Evolutionary conservation across 495 filamentous ascomycete genomes (phyloP), one percentile per base, ranked within the genome.

Genomic region (Xylona heveae): DNA sequence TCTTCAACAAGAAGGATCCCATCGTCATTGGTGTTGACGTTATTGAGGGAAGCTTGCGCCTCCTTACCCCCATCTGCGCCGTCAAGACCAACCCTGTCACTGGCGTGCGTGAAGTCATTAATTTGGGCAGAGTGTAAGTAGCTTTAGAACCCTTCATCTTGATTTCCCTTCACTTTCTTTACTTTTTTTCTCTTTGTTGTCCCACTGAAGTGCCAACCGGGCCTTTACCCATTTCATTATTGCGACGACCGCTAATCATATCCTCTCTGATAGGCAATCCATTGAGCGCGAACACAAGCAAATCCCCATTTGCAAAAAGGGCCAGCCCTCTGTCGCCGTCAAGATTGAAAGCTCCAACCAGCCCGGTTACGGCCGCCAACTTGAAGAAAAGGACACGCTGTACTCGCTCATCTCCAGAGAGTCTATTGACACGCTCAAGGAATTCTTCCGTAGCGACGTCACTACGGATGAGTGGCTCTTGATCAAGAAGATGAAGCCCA

Each of bases 271-370:
- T 44, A 91, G 84, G 10, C 72, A 78, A 39, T 81, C 75, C 6
- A 95, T 99, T 51, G 84, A 95, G 53, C 76, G 90, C 49, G 90
- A 99, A 39, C 90, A 95, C 69, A 99, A 95, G 58, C 64, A 85
- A 30, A 71, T 99, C 43, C 64, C 59, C 7, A 59, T 91, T 29
- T 84, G 78, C 58, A 99, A 95, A 58, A 84, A 81, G 57, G 90
- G 85, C 36, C 80, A 92, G 45, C 90, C 88, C 20, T 91, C 83
- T 4, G 88, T 95, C 10, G 88, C 88, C 16, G 64, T 99, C 55
- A 99, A 99, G 68, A 83, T 99, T 47, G 88, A 99, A 57, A 85
- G 83, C 10, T 56, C 76, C 14, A 85, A 94, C 53, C 88, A 99
- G 55, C 88, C 88, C 8, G 66, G 77, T 35, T 99, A 99, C 50